Base-by-base conservation (phyloP, 2,329 filamentous ascomycete species). In the Colletotrichum shisoi region DNA sequence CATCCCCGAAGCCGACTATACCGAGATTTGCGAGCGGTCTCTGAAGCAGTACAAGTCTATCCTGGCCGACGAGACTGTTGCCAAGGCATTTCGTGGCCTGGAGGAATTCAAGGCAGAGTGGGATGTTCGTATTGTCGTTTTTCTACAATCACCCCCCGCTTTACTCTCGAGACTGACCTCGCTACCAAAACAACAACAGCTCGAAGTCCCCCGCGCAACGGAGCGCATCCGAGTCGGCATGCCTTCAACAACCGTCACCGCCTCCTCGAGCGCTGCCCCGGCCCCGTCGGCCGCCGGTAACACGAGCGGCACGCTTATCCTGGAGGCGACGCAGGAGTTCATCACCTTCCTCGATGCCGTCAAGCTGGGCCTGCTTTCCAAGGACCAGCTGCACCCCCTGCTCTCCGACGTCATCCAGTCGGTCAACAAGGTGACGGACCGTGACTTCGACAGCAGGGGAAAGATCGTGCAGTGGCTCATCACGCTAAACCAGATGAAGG, bases 381-480 rank as follows among this genome's bases (percentile, higher is more conserved):
- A 99, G 76, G 94, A 98, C 77, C 93, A 95, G 70, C 83, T 99
- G n/a, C 96, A 99, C 75, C 95, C 95, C 3, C 83, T 99, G 21
- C 85, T 99, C 2, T 94, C 94, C 1, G 95, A 98, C 73, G 93
- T 97, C 19, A 99, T 99, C 69, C 94, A 97, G 75, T 94, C 93
- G 3, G 94, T 97, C 71, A 98, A 98, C 80, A 95, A 96, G 75
- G 95, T 99, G 70, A 97, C 94, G 3, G 93, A 96, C 76, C 87
- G 90, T 70, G 94, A 98, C 74, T 99, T 99, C 76, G 94, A 98
- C 72, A 94, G 90, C 75, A 90, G 96, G 71, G 93, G 92, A 73
- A 98, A 98, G 84, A 98, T 99, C 73, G 93, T 99, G 63, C 94
- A 97, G 77, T 99, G 95, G 95, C 84, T 99, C 71, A 99, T 99